Evolutionary conservation across 257 asterid species (phyloP).

Genomic region (Nicotiana sylvestris): DNA sequence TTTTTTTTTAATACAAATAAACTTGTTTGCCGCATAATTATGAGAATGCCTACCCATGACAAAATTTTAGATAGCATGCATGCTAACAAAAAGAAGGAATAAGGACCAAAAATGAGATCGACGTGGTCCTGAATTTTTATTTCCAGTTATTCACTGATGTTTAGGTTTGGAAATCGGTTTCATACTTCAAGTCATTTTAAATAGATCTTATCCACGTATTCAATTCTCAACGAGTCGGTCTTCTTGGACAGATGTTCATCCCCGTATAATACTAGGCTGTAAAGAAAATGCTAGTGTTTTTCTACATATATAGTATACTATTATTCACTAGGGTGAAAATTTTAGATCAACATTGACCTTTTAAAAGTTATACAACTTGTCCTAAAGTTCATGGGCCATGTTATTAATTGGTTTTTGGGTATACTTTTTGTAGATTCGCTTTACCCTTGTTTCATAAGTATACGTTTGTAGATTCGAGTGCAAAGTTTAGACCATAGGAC

Average conservation of each 20-base stretch:
- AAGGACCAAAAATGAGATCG: neutral
- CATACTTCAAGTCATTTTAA: neutral
- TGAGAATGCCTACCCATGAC: slow-evolving; percentile 2
- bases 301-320: too few species aligned
- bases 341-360: too few species aligned
- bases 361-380: too few species aligned
- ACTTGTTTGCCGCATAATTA: neutral
- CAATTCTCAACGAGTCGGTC: neutral
- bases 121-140: neutral
- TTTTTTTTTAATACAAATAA: neutral
- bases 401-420: too few species aligned
- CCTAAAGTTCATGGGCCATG: too few species aligned
- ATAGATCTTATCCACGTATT: neutral
- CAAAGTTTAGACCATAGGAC: too few species aligned
- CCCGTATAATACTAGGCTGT: neutral
- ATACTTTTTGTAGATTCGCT: too few species aligned
- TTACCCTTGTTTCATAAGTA: too few species aligned
- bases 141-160: neutral
- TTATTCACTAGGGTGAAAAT: too few species aligned
- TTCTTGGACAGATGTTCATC: neutral
- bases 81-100: neutral
- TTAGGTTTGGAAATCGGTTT: neutral
- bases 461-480: too few species aligned
- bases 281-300: neutral
- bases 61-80: neutral